Conservation (phyloP, 106 monocot genomes). For the Allium cepa region DNA sequence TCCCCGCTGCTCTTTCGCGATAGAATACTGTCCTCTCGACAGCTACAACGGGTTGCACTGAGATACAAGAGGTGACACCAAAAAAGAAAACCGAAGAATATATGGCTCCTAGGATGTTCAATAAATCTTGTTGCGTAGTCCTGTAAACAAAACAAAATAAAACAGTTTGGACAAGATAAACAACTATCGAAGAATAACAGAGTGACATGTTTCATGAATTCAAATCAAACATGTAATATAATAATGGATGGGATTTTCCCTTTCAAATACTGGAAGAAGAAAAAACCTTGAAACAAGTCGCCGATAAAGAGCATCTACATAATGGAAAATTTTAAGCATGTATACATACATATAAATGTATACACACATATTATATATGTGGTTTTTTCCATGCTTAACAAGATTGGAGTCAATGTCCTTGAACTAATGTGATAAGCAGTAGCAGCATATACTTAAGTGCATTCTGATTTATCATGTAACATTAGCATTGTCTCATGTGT, state of each 20-base stretch:
- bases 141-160: conserved; percentile 24
- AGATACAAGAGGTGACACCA: conserved; percentile 43
- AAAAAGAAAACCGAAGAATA: conserved; percentile 59
- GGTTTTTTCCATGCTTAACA: not conserved
- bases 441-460: not conserved
- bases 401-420: not conserved
- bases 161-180: not conserved
- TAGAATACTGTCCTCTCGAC: conserved; percentile 86
- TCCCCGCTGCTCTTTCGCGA: conserved; percentile 82
- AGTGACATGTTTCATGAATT: too few relatives aligned
- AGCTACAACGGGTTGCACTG: conserved; percentile 65
- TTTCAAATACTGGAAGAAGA: too few relatives aligned
- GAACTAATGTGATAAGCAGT: not conserved
- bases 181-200: not conserved
- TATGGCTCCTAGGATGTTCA: conserved; percentile 56
- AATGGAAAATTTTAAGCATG: too few relatives aligned
- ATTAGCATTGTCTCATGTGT: not conserved
- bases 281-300: too few relatives aligned
- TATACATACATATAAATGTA: too few relatives aligned
- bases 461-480: not conserved
- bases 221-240: too few relatives aligned
- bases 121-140: conserved; percentile 58
- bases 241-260: too few relatives aligned
- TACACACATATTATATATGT: not conserved
- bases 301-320: too few relatives aligned